These are phyloP conservation scores for Chlorella sp. DNA, from an alignment of 139 green algal species.

Conservation along the genomic window DNA sequence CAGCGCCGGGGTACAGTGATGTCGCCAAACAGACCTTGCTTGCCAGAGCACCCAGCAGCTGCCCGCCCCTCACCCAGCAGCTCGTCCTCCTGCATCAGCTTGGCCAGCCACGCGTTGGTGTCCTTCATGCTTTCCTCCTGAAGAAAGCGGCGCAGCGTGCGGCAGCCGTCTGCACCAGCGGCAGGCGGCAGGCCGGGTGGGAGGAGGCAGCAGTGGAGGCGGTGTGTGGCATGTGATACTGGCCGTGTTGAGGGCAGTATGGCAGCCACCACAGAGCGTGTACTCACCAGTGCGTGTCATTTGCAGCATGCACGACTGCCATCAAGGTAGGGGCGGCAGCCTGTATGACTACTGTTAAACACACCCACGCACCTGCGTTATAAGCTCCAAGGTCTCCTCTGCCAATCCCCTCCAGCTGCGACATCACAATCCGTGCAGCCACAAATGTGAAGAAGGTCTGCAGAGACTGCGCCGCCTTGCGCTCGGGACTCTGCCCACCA, in stretches of 20 bases:
- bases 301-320: no score
- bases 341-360: no score
- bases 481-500: conserved; percentile 74
- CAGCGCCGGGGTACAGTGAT: no score
- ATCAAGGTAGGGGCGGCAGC: no score
- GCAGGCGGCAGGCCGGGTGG: no score
- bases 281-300: no score
- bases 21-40: no score
- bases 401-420: conserved; percentile 78
- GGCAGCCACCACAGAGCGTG: no score
- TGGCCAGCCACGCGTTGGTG: conserved; percentile 32
- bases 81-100: conserved; percentile 43
- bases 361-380: conserved; percentile 39
- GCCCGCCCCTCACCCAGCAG: conserved; percentile 35
- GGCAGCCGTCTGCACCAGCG: not conserved
- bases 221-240: no score
- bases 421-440: conserved; percentile 63
- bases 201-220: no score
- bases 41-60: no score
- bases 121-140: conserved; percentile 42
- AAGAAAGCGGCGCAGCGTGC: conserved; percentile 46
- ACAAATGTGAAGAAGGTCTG: conserved; percentile 83
- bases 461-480: conserved; percentile 65
- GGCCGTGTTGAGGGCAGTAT: no score
- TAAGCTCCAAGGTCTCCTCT: conserved; percentile 65